Base-by-base conservation (phyloP, 2,329 filamentous ascomycete genomes). In the Fusarium sp. region DNA sequence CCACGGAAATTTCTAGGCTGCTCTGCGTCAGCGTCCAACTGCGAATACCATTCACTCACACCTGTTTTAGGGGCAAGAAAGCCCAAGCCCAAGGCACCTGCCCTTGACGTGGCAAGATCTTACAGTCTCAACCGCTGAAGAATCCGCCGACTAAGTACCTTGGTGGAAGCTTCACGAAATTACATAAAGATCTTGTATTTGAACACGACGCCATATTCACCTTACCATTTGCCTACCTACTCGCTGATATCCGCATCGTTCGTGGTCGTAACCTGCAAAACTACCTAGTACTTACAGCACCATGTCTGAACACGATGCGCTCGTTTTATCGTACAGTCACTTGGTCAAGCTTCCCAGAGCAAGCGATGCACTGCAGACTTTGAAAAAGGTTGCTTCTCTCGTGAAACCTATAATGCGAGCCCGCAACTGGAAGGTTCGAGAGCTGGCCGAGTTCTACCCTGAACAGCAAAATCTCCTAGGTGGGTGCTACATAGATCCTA, bases 391-490 rank as follows among this genome's bases (percentile, higher is more conserved):
- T 40, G 93, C 93, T 4, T 97, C 94, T 25, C 80, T 96, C 58
- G 94, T 97, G 65, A 97, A 97, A 78, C 95, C 95, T 19, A 92
- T 98, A 66, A 98, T 98, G 94, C 87, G 93, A 68, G 93, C 93
- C 47, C 88, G 92, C 43, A 85, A 85, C 56, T 98, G 94, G 92
- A 90, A 84, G 65, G 92, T 98, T 33, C 85, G 86, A 27, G 87
- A 92, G 47, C 85, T 98, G 17, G 88, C 90, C 48, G 95, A 98
- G 77, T 97, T 98, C 79, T 92, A 92, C 62, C 95, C 95, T 1
- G 83, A 88, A 14, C 85, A 96, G 71, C 79, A 82, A 32, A 92
- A 91, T 69, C 82, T 97, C 3, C 81, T 97, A 40, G 94, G 92
- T 85, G 50, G 94, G 92, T 84, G 78, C 43, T 78, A 71, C 35